A percentile compares a stretch with the other conserved stretches of the same genome.
phyloP scores from a whole-genome alignment of 805 yeast species.

The Brettanomyces naardenensis region DNA sequence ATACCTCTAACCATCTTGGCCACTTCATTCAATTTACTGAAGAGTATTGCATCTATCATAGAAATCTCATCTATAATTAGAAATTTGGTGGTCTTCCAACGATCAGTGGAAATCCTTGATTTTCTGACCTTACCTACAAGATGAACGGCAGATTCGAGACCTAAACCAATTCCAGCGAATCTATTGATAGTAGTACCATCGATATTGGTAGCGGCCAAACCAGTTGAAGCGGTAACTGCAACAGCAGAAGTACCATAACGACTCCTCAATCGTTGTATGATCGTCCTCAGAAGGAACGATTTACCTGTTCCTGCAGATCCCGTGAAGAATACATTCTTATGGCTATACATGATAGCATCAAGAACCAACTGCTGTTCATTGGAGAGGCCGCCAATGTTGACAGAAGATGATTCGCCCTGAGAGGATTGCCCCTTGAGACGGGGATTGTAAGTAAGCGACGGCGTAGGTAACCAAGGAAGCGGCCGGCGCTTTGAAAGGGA shows the following conservation, averaged over 20 bases:
- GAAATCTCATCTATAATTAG: slow-evolving; percentile 89
- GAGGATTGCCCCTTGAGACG: background rate
- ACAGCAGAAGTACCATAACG: slow-evolving; percentile 43
- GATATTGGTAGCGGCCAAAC: slow-evolving; percentile 89
- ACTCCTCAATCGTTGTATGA: slow-evolving; percentile 45
- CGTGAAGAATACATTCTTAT: slow-evolving; percentile 58
- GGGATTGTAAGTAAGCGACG: slow-evolving; percentile 9
- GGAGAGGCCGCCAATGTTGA: background rate
- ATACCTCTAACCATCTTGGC: slow-evolving; percentile 48
- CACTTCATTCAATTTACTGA: slow-evolving; percentile 65
- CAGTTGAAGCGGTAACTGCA: slow-evolving; percentile 93
- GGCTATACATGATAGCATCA: slow-evolving; percentile 40
- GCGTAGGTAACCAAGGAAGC: slow-evolving; percentile 2
- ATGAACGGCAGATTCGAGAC: slow-evolving; percentile 39
- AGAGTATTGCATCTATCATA: slow-evolving; percentile 77
- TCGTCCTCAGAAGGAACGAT: slow-evolving; percentile 55
- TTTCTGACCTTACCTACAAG: slow-evolving; percentile 42
- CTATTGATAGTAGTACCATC: slow-evolving; percentile 87
- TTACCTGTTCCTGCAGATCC: slow-evolving; percentile 91
- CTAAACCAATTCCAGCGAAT: slow-evolving; percentile 82
- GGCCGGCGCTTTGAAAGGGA: slow-evolving; percentile 4
- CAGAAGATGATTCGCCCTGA: background rate
- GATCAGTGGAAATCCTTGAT: slow-evolving; percentile 32
- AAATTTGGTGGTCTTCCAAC: slow-evolving; percentile 66
- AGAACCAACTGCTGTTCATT: slow-evolving; percentile 41